A percentile compares a stretch with the other conserved stretches of the same genome.
Evolutionary conservation across 192 early-diverging fungal species (phyloP).

Genomic region (Polychytrium aggregatum): DNA sequence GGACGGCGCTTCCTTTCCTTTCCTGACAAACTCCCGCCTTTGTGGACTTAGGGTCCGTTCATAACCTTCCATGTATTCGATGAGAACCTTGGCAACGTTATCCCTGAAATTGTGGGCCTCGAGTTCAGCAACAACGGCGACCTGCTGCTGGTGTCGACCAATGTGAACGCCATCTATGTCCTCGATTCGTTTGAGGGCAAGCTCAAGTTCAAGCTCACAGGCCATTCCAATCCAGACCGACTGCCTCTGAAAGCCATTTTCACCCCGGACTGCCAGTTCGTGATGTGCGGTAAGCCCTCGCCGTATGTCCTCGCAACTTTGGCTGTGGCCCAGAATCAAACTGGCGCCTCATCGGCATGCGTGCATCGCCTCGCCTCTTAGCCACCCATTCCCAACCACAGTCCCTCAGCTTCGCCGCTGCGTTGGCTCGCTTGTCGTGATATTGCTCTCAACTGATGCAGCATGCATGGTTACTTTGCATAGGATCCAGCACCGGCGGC

Average conservation of each 20-base stretch:
- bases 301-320: not conserved
- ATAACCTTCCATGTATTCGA: slow-evolving; percentile 11
- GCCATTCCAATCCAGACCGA: slow-evolving; percentile 10
- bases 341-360: too few species aligned
- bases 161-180: slow-evolving; percentile 42
- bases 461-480: not conserved
- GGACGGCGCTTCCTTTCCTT: not conserved
- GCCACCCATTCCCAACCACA: too few species aligned
- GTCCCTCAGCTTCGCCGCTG: too few species aligned
- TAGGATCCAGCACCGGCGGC: slow-evolving; percentile 54
- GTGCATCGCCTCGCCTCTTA: too few species aligned
- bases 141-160: slow-evolving; percentile 55
- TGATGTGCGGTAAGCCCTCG: slow-evolving; percentile 41
- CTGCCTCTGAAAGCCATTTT: slow-evolving; percentile 45
- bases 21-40: slow-evolving; percentile 9
- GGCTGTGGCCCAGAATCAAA: too few species aligned
- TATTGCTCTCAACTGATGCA: not conserved
- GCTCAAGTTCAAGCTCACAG: slow-evolving; percentile 21
- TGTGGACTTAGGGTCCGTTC: slow-evolving; percentile 19
- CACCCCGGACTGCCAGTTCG: slow-evolving; percentile 66
- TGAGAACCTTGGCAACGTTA: not conserved
- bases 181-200: slow-evolving; percentile 55
- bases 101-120: slow-evolving; percentile 3
- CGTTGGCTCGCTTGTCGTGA: too few species aligned
- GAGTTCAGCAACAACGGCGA: slow-evolving; percentile 70